A percentile compares a stretch with the other conserved stretches of the same genome.
Evolutionary conservation across 2,329 filamentous ascomycete genomes (phyloP).

Genomic region (Verticillium longisporum): DNA sequence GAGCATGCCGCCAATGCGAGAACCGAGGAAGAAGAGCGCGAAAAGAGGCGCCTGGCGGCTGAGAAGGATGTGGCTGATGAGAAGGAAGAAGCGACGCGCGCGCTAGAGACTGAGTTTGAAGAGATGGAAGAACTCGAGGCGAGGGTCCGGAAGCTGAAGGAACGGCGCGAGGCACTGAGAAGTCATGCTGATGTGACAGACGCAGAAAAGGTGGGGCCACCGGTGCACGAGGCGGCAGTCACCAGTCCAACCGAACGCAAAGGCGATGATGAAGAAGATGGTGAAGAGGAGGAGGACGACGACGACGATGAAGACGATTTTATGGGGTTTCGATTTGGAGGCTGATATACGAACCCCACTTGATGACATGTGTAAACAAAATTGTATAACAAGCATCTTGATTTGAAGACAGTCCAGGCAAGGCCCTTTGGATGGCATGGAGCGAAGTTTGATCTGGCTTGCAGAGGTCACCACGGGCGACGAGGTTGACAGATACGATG

Average conservation of each 20-base stretch:
- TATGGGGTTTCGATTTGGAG: slow-evolving; percentile 44
- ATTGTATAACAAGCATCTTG: neutral
- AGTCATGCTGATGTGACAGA: slow-evolving; percentile 16
- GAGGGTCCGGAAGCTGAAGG: slow-evolving; percentile 60
- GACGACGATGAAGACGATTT: slow-evolving; percentile 43
- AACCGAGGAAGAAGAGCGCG: slow-evolving; percentile 42
- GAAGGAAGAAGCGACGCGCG: slow-evolving; percentile 66
- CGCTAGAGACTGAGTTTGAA: slow-evolving; percentile 71
- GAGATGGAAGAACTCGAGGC: slow-evolving; percentile 76
- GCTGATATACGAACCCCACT: neutral
- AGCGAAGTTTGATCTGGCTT: no score
- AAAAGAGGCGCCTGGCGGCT: slow-evolving; percentile 43
- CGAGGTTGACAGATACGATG: neutral
- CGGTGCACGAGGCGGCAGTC: slow-evolving; percentile 20
- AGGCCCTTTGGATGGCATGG: no score
- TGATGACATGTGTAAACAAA: neutral
- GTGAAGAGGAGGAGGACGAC: slow-evolving; percentile 36
- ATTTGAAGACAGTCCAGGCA: no score
- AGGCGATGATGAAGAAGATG: slow-evolving; percentile 29
- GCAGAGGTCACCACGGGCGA: no score
- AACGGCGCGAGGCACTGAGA: slow-evolving; percentile 61
- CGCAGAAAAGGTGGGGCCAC: neutral
- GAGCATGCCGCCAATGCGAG: slow-evolving; percentile 50
- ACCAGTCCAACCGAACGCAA: slow-evolving; percentile 21
- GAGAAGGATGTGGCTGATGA: slow-evolving; percentile 58